Evolutionary conservation across 2,329 filamentous ascomycete species (phyloP).

Genomic region (Massarina eburnea): DNA sequence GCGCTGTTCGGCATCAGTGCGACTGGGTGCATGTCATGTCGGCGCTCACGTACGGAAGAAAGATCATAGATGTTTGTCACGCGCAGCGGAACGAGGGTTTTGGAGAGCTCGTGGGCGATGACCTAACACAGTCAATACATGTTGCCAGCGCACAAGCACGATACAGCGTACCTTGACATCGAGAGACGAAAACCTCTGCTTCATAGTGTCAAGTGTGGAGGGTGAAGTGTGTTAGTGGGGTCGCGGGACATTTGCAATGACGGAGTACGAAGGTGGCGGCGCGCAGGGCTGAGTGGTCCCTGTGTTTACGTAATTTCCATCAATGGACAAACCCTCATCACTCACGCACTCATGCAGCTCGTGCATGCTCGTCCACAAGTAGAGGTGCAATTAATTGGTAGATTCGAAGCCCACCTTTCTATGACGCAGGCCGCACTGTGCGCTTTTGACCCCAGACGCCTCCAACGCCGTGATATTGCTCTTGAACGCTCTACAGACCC

Average conservation of each 20-base stretch:
- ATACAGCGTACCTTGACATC: conserved; percentile 64
- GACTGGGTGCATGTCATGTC: not conserved
- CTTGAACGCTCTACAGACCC: conserved; percentile 48
- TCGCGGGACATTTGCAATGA: conserved; percentile 33
- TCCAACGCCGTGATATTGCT: conserved; percentile 31
- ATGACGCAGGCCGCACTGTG: conserved; percentile 14
- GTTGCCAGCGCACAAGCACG: too few relatives aligned
- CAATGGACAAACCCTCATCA: too few relatives aligned
- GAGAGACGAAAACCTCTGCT: conserved; percentile 77
- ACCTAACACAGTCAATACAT: conserved; percentile 59
- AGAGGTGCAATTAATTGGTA: not conserved
- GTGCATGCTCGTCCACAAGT: too few relatives aligned
- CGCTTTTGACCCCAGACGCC: conserved; percentile 25
- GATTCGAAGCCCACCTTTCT: conserved; percentile 8
- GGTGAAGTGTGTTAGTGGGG: conserved; percentile 16
- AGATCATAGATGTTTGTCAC: conserved; percentile 95
- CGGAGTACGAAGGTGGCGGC: conserved; percentile 19
- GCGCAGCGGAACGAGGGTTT: conserved; percentile 73
- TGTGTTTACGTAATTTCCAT: conserved; percentile 12
- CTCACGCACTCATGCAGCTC: too few relatives aligned
- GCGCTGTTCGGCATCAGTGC: conserved; percentile 51
- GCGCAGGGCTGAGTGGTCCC: conserved; percentile 26
- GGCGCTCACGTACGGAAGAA: conserved; percentile 61
- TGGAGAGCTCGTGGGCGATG: conserved; percentile 88
- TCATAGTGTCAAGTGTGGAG: conserved; percentile 55